These are phyloP conservation scores for Pyricularia pennisetigena DNA, from an alignment of 2,329 filamentous ascomycete genomes.

Conservation along the genomic window DNA sequence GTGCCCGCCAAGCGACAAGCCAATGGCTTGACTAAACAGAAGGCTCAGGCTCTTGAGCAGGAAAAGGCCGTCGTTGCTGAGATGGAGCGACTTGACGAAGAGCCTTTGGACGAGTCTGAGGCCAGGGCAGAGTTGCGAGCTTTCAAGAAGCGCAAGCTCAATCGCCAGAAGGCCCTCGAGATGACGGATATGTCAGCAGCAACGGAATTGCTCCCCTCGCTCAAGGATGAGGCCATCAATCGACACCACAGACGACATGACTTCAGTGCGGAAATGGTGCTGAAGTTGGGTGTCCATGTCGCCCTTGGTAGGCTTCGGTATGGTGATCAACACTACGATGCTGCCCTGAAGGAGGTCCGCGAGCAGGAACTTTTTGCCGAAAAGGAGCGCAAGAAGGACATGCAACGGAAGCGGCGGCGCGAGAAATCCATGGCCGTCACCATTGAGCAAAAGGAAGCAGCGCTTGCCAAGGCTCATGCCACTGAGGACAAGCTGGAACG, in stretches of 20 bases:
- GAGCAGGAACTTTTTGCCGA: slow-evolving; percentile 85
- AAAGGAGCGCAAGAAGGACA: slow-evolving; percentile 99
- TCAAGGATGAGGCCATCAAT: slow-evolving; percentile 35
- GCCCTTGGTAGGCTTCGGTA: slow-evolving; percentile 67
- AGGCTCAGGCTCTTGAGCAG: slow-evolving; percentile 44
- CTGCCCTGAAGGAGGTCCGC: slow-evolving; percentile 77
- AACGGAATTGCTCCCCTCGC: background rate
- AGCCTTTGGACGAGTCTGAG: slow-evolving; percentile 29
- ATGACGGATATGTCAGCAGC: background rate
- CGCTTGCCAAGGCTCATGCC: slow-evolving; percentile 65
- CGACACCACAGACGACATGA: slow-evolving; percentile 53
- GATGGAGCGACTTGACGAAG: slow-evolving; percentile 36
- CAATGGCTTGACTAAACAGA: slow-evolving; percentile 45
- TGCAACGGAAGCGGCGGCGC: slow-evolving; percentile 92
- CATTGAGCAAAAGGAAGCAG: slow-evolving; percentile 80
- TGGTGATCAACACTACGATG: slow-evolving; percentile 65
- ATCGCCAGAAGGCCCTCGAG: slow-evolving; percentile 2
- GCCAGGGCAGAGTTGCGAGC: slow-evolving; percentile 26
- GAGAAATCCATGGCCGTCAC: slow-evolving; percentile 95
- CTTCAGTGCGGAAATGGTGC: slow-evolving; percentile 46
- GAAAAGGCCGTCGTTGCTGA: slow-evolving; percentile 60
- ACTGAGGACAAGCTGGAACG: slow-evolving; percentile 76
- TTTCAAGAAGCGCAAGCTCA: background rate
- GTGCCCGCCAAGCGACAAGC: slow-evolving; percentile 47
- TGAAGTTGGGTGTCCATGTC: slow-evolving; percentile 58